phyloP scores from a whole-genome alignment of 2,329 filamentous ascomycete genomes.

The Colletotrichum godetiae region DNA sequence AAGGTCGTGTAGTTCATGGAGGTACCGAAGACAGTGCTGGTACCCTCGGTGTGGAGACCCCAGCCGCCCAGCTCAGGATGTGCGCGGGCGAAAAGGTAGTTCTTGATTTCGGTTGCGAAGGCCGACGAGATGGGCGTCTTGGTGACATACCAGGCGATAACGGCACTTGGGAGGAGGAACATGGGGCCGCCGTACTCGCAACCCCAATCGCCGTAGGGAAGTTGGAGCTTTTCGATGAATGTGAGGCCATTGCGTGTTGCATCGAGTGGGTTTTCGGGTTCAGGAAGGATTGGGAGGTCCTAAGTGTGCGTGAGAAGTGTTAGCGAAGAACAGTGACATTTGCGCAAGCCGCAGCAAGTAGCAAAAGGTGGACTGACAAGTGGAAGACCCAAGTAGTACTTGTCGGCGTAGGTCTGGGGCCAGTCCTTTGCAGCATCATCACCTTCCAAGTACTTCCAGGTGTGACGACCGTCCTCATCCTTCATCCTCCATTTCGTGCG shows the following conservation, averaged over 20 bases:
- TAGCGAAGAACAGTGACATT: neutral
- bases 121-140: constrained; percentile 85
- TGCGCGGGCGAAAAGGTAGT: constrained; percentile 89
- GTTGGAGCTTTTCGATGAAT: constrained; percentile 91
- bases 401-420: constrained; percentile 92
- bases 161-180: constrained; percentile 89
- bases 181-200: constrained; percentile 98
- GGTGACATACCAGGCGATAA: constrained; percentile 89
- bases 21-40: constrained; percentile 92
- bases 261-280: constrained; percentile 78
- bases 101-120: constrained; percentile 88
- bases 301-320: constrained; percentile 48
- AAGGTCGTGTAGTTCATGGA: constrained; percentile 87
- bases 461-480: constrained; percentile 86
- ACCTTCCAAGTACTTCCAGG: constrained; percentile 91
- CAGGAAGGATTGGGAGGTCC: constrained; percentile 79
- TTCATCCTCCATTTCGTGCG: constrained; percentile 84
- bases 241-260: constrained; percentile 84
- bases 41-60: constrained; percentile 94
- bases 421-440: constrained; percentile 77
- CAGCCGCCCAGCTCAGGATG: constrained; percentile 93
- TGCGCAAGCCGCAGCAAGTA: neutral
- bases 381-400: constrained; percentile 84
- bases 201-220: constrained; percentile 91
- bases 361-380: constrained; percentile 64